Evolutionary conservation across 1,284 basidiomycete genomes (phyloP), one percentile per base, ranked within the genome.

Genomic region (Vanrija sp.): DNA sequence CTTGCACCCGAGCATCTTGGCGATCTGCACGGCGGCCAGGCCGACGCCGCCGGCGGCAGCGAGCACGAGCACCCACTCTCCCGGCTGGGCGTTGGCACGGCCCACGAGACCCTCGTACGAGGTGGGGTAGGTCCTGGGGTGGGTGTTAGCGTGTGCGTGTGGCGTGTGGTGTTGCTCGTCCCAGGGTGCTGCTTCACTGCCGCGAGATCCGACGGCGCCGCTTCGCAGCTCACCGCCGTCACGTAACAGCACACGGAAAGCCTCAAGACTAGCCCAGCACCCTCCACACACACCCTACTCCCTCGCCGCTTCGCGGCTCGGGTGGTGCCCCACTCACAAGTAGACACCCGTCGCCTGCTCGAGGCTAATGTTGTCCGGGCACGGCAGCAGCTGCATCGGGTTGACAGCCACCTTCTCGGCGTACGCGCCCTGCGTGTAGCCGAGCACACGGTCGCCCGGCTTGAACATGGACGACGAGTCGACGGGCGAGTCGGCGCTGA

Each of bases 31-130:
- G 4, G 93, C 93, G 8, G 86, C 86, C 48, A 97, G 85, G 1
- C 95, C 95, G 5, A 98, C 93, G 25, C 94, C 94, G 6, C 76
- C 76, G 1, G 89, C 90, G n/a, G 88, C 88, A 10, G 89, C 91
- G 50, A 87, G 88, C 6, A 95, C 86, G 15, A 95, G 82, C 2
- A 94, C 84, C 84, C 88, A 92, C 77, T 96, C 91, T 25, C 89
- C 89, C 56, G 83, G 72, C 69, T 89, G 85, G 34, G 91, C 76
- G 58, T 88, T 78, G 9, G 88, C 93, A 51, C 91, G 80, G n/a
- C 88, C 87, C 0, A 91, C 87, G 15, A 97, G 79, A 0, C 86
- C 91, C 67, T 93, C 91, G 65, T 94, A 95, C 61, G 15, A 66
- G 0, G 59, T 61, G 6, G 59, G 59, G 53, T 52, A 57, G 5